Evolutionary conservation across 2,329 filamentous ascomycete species (phyloP).

Genomic region (Hortaea sp.): DNA sequence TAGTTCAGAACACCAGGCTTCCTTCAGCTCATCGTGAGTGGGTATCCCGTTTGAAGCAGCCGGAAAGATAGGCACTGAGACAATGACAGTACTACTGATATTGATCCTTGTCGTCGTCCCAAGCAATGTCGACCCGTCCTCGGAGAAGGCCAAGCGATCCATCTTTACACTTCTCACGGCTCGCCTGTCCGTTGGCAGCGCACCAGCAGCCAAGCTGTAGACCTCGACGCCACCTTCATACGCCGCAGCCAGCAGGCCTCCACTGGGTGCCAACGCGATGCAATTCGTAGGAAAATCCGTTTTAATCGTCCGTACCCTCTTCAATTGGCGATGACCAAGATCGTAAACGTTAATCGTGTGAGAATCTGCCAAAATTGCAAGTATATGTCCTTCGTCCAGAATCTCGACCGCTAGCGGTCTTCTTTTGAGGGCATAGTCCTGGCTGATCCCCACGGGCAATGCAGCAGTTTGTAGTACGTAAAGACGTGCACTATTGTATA

Average conservation of each 20-base stretch:
- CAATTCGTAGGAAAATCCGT: constrained; percentile 69
- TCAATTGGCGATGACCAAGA: constrained; percentile 53
- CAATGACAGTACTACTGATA: constrained; percentile 24
- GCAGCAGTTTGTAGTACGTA: constrained; percentile 62
- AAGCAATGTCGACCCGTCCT: constrained; percentile 27
- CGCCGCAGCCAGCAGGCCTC: constrained; percentile 71
- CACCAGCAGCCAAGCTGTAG: constrained; percentile 57
- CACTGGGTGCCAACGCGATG: constrained; percentile 71
- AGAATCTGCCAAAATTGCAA: constrained; percentile 70
- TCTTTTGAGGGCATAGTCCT: constrained; percentile 70
- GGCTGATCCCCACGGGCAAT: constrained; percentile 46
- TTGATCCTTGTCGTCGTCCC: constrained; percentile 29
- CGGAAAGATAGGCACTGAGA: constrained; percentile 27
- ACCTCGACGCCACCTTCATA: constrained; percentile 83
- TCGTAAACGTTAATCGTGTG: constrained; percentile 79
- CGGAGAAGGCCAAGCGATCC: constrained; percentile 27
- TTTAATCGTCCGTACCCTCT: constrained; percentile 56
- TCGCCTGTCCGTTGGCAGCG: constrained; percentile 29
- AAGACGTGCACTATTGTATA: constrained; percentile 76
- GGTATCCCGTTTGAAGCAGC: constrained; percentile 18
- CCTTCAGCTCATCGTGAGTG: constrained; percentile 27
- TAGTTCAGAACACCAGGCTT: constrained; percentile 29
- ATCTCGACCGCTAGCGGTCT: constrained; percentile 68
- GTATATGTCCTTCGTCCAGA: constrained; percentile 61
- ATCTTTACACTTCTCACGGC: constrained; percentile 26